These are phyloP conservation scores for Coemansia sp. DNA, from an alignment of 192 early-diverging fungal genomes.

Conservation along the genomic window DNA sequence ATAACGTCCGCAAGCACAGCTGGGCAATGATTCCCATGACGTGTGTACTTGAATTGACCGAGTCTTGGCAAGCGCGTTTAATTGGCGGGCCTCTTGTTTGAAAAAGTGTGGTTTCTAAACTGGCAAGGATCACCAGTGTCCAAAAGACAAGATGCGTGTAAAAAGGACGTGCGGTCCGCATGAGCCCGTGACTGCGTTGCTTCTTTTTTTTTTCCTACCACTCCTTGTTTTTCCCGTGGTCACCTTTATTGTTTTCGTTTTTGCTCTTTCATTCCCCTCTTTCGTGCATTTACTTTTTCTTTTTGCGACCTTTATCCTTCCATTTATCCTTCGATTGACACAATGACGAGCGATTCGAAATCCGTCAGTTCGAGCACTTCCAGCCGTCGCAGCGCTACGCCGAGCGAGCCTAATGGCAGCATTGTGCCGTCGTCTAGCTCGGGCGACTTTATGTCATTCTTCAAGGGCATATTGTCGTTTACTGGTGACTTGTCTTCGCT, in stretches of 20 bases:
- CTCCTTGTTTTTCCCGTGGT: no score
- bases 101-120: no score
- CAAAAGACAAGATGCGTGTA: no score
- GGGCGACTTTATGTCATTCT: constrained; percentile 63
- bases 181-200: no score
- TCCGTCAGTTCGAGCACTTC: constrained; percentile 20
- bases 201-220: no score
- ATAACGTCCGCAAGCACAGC: no score
- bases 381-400: constrained; percentile 7
- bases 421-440: constrained; percentile 61
- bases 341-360: constrained; percentile 45
- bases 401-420: constrained; percentile 34
- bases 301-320: not conserved
- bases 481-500: constrained; percentile 79
- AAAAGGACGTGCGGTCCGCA: no score
- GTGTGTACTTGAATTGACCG: no score
- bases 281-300: not conserved
- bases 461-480: constrained; percentile 70
- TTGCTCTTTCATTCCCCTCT: not conserved
- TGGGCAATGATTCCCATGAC: no score
- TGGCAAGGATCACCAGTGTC: no score
- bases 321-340: not conserved
- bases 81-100: no score
- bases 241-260: not conserved
- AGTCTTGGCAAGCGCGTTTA: no score